phyloP scores from a whole-genome alignment of 2,329 filamentous ascomycete species.

The Rhinocladiella similis region DNA sequence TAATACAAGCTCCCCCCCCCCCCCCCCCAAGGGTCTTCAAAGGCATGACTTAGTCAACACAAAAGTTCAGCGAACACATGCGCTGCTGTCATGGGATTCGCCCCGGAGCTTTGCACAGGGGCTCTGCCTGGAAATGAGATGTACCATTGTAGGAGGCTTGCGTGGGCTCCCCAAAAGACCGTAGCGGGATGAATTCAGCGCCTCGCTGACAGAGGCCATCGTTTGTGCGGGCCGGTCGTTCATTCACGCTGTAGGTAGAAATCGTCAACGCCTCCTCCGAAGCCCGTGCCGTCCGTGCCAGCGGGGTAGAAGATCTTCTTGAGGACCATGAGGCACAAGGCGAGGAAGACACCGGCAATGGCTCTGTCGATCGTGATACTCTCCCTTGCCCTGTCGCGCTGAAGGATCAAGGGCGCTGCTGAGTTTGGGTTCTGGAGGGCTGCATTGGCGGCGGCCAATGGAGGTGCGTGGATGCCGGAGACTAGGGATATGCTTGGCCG shows the following conservation, averaged over 20 bases:
- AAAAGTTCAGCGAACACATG: no score
- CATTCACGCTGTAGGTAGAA: slow-evolving; percentile 24
- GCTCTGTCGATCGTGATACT: slow-evolving; percentile 74
- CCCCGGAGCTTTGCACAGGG: no score
- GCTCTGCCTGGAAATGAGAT: no score
- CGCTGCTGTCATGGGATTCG: no score
- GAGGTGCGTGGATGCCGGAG: slow-evolving; percentile 15
- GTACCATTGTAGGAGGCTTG: no score
- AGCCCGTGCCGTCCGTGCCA: slow-evolving; percentile 1
- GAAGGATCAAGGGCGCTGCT: slow-evolving; percentile 5
- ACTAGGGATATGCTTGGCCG: slow-evolving; percentile 42
- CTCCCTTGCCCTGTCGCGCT: slow-evolving; percentile 5
- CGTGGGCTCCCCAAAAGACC: no score
- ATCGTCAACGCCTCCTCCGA: slow-evolving; percentile 20
- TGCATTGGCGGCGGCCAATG: slow-evolving; percentile 18
- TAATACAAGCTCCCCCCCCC: no score
- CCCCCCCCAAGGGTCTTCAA: no score
- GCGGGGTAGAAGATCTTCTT: slow-evolving; percentile 43
- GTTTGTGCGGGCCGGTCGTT: not conserved
- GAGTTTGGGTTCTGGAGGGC: slow-evolving; percentile 8
- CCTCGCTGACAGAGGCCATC: no score
- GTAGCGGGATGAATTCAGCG: no score
- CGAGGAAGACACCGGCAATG: slow-evolving; percentile 70
- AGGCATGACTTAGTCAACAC: no score
- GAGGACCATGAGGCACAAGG: slow-evolving; percentile 69